Conservation (phyloP, 805 yeast species). For the Schizosaccharomyces lindneri region DNA sequence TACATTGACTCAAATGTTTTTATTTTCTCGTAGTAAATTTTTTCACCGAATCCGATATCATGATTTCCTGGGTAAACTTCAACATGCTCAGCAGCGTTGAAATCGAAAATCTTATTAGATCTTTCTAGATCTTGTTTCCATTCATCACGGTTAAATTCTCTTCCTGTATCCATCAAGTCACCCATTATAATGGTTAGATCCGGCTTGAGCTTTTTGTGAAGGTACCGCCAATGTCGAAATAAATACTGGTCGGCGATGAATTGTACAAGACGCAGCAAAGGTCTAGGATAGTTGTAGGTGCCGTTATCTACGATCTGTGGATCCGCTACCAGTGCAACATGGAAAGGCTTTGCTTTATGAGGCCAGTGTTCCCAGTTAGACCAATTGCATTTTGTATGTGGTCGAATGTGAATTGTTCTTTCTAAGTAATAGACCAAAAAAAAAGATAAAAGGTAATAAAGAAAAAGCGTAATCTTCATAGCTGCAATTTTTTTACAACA, state of each 20-base stretch:
- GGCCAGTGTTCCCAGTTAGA: constrained; percentile 5
- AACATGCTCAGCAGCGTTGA: constrained; percentile 15
- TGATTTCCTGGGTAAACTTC: constrained; percentile 72
- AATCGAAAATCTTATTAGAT: constrained; percentile 40
- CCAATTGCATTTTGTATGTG: constrained; percentile 5
- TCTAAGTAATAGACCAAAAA: not conserved
- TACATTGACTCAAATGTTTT: constrained; percentile 44
- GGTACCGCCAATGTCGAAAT: constrained; percentile 41
- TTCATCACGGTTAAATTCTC: constrained; percentile 46
- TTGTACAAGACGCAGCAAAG: constrained; percentile 30
- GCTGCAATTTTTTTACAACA: too few relatives aligned
- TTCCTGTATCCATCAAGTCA: constrained; percentile 84
- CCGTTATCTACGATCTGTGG: constrained; percentile 81
- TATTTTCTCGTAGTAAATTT: constrained; percentile 30
- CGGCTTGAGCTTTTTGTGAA: constrained; percentile 39
- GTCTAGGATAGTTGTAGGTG: constrained; percentile 50
- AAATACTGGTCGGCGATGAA: constrained; percentile 54
- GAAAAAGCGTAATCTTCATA: not conserved
- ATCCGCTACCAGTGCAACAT: constrained; percentile 51
- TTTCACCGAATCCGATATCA: constrained; percentile 80
- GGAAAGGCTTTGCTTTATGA: constrained; percentile 9
- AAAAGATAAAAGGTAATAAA: not conserved
- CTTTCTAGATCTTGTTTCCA: constrained; percentile 54
- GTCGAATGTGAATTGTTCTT: not conserved
- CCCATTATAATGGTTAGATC: constrained; percentile 62